Evolutionary conservation across 2,329 filamentous ascomycete species (phyloP), one percentile per base, ranked within the genome.

Genomic region (Colletotrichum tanaceti): DNA sequence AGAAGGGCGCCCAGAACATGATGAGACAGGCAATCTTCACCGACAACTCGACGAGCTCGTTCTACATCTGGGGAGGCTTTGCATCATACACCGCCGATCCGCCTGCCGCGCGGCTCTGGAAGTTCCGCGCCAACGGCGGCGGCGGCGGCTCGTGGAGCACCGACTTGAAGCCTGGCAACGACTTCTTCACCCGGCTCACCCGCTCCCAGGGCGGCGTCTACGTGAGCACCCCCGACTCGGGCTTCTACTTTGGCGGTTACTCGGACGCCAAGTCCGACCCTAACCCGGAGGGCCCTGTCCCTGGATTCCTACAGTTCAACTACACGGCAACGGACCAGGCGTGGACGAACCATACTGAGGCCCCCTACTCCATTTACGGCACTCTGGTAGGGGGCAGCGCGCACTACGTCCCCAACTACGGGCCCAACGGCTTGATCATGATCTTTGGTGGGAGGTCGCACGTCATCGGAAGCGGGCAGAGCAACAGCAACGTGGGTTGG

Each of bases 61-160:
- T 71, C 54, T 72, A 71, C 54, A 70, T 71, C n/a, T 72, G 70
- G 70, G 71, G 71, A 41, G 71, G 71, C 13, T 24, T 52, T 47
- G 16, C 57, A n/a, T 64, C 60, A 0, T 61, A 66, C 49, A 9
- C 32, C 60, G 50, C 49, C 41, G 32, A 28, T 1, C 44, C 64
- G 10, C 57, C 59, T 5, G n/a, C 50, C 20, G 32, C 68, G n/a
- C 35, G 50, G 20, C 59, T 68, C 18, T 72, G 71, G 71, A 58
- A 50, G 46, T 72, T 72, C 52, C 50, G 38, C 47, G 38, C 67
- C 28, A 61, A 70, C 41, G 57, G 64, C 41, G 46, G 49, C 32
- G 70, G 71, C 14, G 62, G 71, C 44, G 71, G 71, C 35, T 32
- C 60, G 14, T 72, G 71, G 70, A 58, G 49, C 53, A 70, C 65